Evolutionary conservation across 257 asterid species (phyloP).

Genomic region (Solanum medicagineum): DNA sequence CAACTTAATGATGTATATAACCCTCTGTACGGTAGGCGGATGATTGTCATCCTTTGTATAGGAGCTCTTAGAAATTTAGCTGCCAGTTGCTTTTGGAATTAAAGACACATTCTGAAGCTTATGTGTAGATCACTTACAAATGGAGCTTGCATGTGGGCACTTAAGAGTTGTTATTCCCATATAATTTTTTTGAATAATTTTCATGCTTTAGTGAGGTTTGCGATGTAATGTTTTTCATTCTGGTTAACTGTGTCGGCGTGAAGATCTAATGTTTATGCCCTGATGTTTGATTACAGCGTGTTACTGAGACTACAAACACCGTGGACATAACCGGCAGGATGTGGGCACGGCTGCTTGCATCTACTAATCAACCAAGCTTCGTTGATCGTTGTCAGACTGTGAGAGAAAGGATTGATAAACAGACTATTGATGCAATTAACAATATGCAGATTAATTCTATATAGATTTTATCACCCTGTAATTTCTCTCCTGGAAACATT

Average conservation of each 20-base stretch:
- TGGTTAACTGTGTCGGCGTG: not conserved
- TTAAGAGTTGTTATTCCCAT: not conserved
- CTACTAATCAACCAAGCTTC: conserved; percentile 88
- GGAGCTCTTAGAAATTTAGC: not conserved
- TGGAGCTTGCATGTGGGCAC: not conserved
- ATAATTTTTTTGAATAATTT: not conserved
- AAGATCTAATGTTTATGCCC: not conserved
- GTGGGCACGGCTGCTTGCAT: conserved; percentile 97
- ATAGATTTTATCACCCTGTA: conserved; percentile 3
- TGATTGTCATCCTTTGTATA: not conserved
- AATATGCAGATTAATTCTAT: conserved; percentile 39
- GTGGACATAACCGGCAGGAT: conserved; percentile 75
- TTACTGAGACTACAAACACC: conserved; percentile 54
- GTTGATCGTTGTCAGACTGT: conserved; percentile 26
- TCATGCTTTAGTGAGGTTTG: not conserved
- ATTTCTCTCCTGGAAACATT: not conserved
- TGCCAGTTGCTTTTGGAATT: not conserved
- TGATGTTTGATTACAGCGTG: conserved; percentile 46
- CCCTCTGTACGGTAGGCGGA: not conserved
- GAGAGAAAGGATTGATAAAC: conserved; percentile 30
- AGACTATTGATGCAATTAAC: conserved; percentile 35
- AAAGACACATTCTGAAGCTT: not conserved
- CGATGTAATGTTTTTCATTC: not conserved
- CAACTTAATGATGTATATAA: not conserved
- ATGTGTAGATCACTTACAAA: not conserved